A percentile compares a stretch with the other conserved stretches of the same genome.
These are phyloP conservation scores for Camelina sativa DNA, from an alignment of 345 rosid species.

Conservation along the genomic window DNA sequence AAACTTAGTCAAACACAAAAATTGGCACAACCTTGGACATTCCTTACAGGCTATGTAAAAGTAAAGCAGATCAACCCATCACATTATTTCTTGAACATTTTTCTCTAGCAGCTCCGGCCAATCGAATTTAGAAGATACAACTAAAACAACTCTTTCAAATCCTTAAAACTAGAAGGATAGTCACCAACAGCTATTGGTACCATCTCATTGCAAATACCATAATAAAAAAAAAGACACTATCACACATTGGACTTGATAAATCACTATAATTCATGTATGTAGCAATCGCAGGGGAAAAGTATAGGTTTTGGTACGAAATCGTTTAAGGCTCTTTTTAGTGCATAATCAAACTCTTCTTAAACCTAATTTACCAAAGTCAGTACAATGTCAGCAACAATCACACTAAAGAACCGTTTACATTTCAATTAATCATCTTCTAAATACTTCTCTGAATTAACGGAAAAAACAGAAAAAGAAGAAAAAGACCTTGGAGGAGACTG, in stretches of 20 bases:
- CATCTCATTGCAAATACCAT: no score
- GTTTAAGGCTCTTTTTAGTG: no score
- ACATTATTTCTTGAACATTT: not conserved
- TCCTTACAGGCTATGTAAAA: conserved; percentile 8
- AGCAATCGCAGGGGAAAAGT: no score
- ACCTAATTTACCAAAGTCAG: no score
- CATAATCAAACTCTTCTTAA: no score
- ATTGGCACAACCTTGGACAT: not conserved
- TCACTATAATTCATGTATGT: no score
- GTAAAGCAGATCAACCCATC: not conserved
- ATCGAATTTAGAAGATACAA: not conserved
- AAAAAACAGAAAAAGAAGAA: not conserved
- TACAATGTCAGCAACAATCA: not conserved
- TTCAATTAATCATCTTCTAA: not conserved
- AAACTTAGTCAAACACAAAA: not conserved
- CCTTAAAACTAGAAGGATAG: not conserved
- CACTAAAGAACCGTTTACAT: not conserved
- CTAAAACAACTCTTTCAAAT: not conserved
- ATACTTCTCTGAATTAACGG: no score
- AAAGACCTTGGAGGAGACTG: conserved; percentile 75
- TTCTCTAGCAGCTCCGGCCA: not conserved
- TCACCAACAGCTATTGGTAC: not conserved
- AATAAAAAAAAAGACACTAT: no score
- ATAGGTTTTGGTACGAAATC: no score
- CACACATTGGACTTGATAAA: no score